Base-by-base conservation (phyloP, 169 alveolate species). In the Theileria parva region DNA sequence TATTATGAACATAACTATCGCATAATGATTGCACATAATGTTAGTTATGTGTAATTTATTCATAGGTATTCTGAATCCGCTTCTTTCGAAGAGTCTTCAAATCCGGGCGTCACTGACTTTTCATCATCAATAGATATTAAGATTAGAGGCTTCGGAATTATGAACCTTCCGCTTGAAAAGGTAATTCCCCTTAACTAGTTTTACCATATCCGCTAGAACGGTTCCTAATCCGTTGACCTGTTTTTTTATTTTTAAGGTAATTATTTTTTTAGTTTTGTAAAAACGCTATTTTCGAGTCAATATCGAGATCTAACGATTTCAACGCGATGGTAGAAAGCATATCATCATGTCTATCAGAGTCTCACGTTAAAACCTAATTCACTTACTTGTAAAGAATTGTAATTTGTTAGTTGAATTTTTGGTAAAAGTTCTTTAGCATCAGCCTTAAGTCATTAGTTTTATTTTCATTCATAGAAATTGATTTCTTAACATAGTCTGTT, bases 51-150 rank as follows among this genome's bases (percentile, higher is more conserved):
- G 53, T 44, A 44, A 73, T 23, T n/a, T 51, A 28, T 34, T 15
- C 55, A 15, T 79, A 81, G 88, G n/a, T 81, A 81, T 74, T 23
- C 48, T n/a, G 88, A 81, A 48, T 60, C 79, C 28, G 79, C 80
- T n/a, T 61, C 85, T 9, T 63, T 69, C 28, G 61, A 66, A 55
- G 66, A 21, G 50, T 21, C 59, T n/a, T 60, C 53, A 15, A 69
- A 60, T 17, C 77, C 65, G 28, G 65, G 69, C 9, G 17, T 57
- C 17, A 64, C 80, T 23, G 71, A 63, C 30, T 81, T 59, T 79
- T 25, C 65, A 39, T 28, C 79, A 37, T 63, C 88, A 12, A 75
- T 64, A 1, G 85, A 81, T 57, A 50, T 81, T 37, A 23, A 66
- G 51, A 67, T 81, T 2, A 19, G 50, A 15, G 88, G 85, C 15